A percentile compares a stretch with the other conserved stretches of the same genome.
These are phyloP conservation scores for Acacia crassicarpa DNA, from an alignment of 306 rosid species.

Conservation along the genomic window DNA sequence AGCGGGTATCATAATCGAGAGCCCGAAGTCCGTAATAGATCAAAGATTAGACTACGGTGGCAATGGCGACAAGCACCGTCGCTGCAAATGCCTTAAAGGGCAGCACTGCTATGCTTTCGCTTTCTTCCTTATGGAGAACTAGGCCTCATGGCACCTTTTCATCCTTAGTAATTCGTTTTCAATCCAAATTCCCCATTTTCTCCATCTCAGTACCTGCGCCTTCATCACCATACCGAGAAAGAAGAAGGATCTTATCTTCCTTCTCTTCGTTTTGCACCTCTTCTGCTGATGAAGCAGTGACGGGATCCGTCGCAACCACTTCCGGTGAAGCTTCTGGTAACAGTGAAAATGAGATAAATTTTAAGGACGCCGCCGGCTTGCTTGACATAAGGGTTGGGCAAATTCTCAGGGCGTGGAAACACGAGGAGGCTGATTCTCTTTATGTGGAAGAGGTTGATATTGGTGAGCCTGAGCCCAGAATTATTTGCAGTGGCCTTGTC, in stretches of 20 bases:
- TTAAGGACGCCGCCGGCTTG: conserved; percentile 65
- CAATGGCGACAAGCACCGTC: conserved; percentile 1
- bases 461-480: conserved; percentile 83
- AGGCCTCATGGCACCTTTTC: conserved; percentile 26
- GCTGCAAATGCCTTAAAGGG: conserved; percentile 36
- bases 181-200: conserved; percentile 29
- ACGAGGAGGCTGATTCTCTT: conserved; percentile 87
- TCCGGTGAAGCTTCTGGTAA: too few species aligned
- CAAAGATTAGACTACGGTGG: not conserved
- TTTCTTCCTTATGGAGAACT: conserved; percentile 26
- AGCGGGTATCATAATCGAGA: too few species aligned
- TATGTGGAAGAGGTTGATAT: conserved; percentile 87
- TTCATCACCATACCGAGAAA: not conserved
- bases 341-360: conserved; percentile 12
- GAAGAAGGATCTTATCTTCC: conserved; percentile 12
- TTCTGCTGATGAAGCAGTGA: conserved; percentile 18
- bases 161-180: conserved; percentile 6
- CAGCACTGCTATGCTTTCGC: conserved; percentile 29
- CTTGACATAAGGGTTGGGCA: conserved; percentile 90
- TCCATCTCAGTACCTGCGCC: conserved; percentile 5
- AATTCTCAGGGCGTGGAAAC: conserved; percentile 78
- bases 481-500: conserved; percentile 92
- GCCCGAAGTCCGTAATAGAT: too few species aligned
- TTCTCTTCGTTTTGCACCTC: conserved; percentile 39
- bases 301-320: conserved; percentile 26